phyloP scores from a whole-genome alignment of 2,329 filamentous ascomycete genomes.

The Aspergillus spinulosporus region DNA sequence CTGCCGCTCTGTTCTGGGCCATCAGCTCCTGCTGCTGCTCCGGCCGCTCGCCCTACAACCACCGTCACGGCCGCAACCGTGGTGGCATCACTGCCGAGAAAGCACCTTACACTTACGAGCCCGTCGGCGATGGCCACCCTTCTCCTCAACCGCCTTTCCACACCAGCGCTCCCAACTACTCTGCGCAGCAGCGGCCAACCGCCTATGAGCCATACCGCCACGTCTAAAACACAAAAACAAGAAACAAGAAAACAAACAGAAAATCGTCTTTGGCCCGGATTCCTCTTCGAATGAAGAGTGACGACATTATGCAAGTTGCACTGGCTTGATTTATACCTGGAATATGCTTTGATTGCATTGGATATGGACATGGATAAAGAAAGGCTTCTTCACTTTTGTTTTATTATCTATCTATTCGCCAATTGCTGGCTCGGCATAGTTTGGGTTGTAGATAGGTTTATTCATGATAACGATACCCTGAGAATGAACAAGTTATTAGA shows the following conservation, averaged over 20 bases:
- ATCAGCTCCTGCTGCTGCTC: slow-evolving; percentile 90
- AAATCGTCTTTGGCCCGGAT: background rate
- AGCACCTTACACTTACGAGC: slow-evolving; percentile 62
- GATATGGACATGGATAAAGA: background rate
- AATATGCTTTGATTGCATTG: slow-evolving; percentile 5
- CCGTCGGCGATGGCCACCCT: slow-evolving; percentile 42
- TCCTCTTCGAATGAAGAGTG: slow-evolving; percentile 9
- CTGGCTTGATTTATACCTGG: slow-evolving; percentile 11
- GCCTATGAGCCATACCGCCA: slow-evolving; percentile 43
- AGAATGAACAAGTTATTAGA: slow-evolving; percentile 4
- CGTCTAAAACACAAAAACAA: slow-evolving; percentile 24
- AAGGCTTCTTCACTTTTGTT: slow-evolving; percentile 4
- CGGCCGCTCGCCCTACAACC: slow-evolving; percentile 57
- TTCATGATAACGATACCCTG: slow-evolving; percentile 24
- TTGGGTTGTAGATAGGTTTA: slow-evolving; percentile 21
- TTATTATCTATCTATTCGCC: slow-evolving; percentile 9
- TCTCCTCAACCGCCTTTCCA: slow-evolving; percentile 24
- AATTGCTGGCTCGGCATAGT: background rate
- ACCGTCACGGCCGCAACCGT: slow-evolving; percentile 39
- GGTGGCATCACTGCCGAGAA: slow-evolving; percentile 56
- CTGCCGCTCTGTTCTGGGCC: slow-evolving; percentile 83
- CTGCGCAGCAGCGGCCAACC: slow-evolving; percentile 30
- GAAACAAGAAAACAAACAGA: slow-evolving; percentile 10
- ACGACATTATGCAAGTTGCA: slow-evolving; percentile 20
- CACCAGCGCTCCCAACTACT: slow-evolving; percentile 32